A percentile compares a stretch with the other conserved stretches of the same genome.
These are phyloP conservation scores for Neonectria faginata DNA, from an alignment of 2,329 filamentous ascomycete species.

Conservation along the genomic window DNA sequence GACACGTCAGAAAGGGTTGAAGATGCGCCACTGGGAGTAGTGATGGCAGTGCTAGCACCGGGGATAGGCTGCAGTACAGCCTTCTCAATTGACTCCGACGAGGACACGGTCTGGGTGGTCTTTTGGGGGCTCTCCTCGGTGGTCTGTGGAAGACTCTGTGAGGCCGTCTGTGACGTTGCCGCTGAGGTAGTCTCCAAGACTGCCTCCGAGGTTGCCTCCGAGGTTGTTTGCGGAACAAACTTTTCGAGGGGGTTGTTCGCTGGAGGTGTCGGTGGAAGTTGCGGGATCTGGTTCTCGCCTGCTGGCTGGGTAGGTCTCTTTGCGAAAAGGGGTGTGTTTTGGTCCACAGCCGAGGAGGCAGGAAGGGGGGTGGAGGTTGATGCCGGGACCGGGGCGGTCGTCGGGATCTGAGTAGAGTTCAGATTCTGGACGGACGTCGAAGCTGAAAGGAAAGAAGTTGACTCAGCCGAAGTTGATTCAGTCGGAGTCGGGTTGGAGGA, in stretches of 20 bases:
- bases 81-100: slow-evolving; percentile 24
- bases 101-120: slow-evolving; percentile 4
- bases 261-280: neutral
- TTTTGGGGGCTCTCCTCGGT: slow-evolving; percentile 20
- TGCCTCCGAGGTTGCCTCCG: neutral
- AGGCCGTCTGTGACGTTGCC: slow-evolving; percentile 4
- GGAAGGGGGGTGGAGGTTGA: slow-evolving; percentile 24
- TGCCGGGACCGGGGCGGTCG: neutral
- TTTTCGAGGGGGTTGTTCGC: neutral
- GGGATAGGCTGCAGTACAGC: slow-evolving; percentile 19
- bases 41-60: slow-evolving; percentile 4
- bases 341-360: slow-evolving; percentile 3
- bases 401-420: neutral
- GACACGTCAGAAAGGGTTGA: slow-evolving; percentile 24
- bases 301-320: slow-evolving; percentile 5
- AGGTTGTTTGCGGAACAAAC: neutral
- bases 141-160: neutral
- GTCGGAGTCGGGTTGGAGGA: slow-evolving; percentile 2
- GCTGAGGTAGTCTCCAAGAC: neutral
- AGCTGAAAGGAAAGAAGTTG: slow-evolving; percentile 19
- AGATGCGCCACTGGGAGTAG: slow-evolving; percentile 2
- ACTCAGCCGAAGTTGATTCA: slow-evolving; percentile 26
- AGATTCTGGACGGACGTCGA: slow-evolving; percentile 15
- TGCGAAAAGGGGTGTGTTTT: slow-evolving; percentile 17
- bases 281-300: neutral